These are phyloP conservation scores for Gossypium australe DNA, from an alignment of 345 rosid genomes.

Conservation along the genomic window DNA sequence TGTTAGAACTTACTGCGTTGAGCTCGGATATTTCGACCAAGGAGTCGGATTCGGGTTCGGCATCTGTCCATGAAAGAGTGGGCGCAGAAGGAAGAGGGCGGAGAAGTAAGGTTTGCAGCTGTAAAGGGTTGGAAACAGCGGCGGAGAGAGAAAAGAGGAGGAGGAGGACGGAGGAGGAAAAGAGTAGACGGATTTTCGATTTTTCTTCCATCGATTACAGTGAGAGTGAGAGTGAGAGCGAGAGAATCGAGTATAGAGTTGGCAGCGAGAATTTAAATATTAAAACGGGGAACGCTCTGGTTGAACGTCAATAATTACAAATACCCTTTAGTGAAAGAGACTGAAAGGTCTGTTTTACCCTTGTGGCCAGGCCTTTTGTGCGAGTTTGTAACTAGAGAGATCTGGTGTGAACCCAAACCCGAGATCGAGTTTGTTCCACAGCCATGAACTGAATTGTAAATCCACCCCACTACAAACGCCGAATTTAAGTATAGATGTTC, in stretches of 20 bases:
- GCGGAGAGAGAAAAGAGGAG: constrained; percentile 25
- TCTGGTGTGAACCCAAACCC: not conserved
- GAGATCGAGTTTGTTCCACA: not conserved
- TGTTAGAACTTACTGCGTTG: constrained; percentile 14
- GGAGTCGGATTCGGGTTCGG: constrained; percentile 31
- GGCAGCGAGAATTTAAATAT: constrained; percentile 21
- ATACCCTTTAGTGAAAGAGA: not conserved
- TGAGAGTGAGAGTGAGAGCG: not conserved
- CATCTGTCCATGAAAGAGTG: constrained; percentile 36
- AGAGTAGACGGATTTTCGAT: constrained; percentile 21
- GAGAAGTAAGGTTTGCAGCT: constrained; percentile 39
- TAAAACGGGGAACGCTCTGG: not conserved
- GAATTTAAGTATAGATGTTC: not conserved
- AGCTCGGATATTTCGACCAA: constrained; percentile 8
- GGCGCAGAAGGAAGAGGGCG: constrained; percentile 42
- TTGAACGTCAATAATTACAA: not conserved
- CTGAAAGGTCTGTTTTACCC: not conserved
- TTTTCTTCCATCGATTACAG: constrained; percentile 37
- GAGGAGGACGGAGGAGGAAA: constrained; percentile 20
- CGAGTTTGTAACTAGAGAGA: not conserved
- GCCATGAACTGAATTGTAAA: not conserved
- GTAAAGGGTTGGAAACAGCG: constrained; percentile 20
- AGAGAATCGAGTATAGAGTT: not conserved
- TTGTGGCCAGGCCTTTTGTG: not conserved
- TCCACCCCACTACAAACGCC: not conserved